Evolutionary conservation across 108 stramenopile species (phyloP), one percentile per base, ranked within the genome.

Genomic region (Pseudonitzschia multistriata): DNA sequence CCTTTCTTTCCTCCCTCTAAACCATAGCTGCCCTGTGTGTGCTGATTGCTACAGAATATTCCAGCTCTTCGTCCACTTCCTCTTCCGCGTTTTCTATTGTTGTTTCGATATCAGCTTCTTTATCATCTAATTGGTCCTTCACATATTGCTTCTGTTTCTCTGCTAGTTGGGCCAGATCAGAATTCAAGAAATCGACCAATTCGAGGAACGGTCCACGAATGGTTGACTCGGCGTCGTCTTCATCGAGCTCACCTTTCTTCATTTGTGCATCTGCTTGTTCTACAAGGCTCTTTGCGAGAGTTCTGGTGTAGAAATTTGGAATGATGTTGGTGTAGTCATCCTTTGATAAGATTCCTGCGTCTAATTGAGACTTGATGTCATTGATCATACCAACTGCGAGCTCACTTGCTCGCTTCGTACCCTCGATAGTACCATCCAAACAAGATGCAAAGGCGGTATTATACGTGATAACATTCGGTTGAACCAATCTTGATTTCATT

Each of bases 401-500:
- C 49, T 81, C 76, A 5, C 88, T 85, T 28, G 68, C 89, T n/a
- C 84, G 70, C 47, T 77, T 62, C n/a, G 84, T 84, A 62, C 87
- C 85, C 45, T 85, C 89, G 5, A 92, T 66, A 45, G 82, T 89
- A 0, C 90, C 90, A 68, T 95, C 91, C 36, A 90, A 72, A 59
- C 94, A 95, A 11, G 93, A 83, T 17, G 89, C 86, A 37, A 95
- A 66, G 0, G 89, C 94, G 35, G 90, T 92, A 50, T 95, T 95
- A 77, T 92, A 95, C 3, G 90, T 92, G 48, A 90, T 78, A 48
- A 80, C 88, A 66, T 95, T 95, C 39, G 94, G 94, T 61, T 72
- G 62, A 30, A 88, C 87, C 28, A 76, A 67, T 68, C 94, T 72
- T 35, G 88, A 79, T 70, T 88, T 70, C 94, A 95, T 95, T 49